Percentiles rank a stretch among this genome's conserved stretches.
Conservation (phyloP, 495 filamentous ascomycete species). For the Talaromyces thailandensis region DNA sequence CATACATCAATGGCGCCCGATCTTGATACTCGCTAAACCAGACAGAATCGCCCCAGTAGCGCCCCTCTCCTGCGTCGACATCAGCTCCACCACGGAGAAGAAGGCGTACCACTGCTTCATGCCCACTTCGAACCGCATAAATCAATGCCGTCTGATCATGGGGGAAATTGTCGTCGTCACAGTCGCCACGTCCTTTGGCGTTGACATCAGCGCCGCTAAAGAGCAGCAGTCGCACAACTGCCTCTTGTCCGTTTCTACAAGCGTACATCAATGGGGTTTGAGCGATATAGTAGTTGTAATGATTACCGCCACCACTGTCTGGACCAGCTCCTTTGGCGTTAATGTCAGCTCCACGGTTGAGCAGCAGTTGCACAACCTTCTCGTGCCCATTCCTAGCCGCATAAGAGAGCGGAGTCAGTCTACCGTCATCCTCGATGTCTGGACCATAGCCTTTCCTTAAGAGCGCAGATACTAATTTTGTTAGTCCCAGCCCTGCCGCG, state of each 20-base stretch:
- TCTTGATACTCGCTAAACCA: too few relatives aligned
- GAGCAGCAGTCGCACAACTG: background rate
- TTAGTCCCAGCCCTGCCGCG: too few relatives aligned
- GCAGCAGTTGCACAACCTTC: conserved; percentile 9
- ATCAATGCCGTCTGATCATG: too few relatives aligned
- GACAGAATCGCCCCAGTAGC: too few relatives aligned
- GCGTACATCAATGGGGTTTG: background rate
- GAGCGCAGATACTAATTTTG: too few relatives aligned
- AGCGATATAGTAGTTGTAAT: background rate
- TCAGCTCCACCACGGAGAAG: too few relatives aligned
- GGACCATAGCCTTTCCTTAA: background rate
- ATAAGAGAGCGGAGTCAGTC: background rate
- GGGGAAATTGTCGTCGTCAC: too few relatives aligned
- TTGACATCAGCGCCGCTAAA: background rate
- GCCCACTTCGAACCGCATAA: too few relatives aligned
- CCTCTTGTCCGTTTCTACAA: background rate
- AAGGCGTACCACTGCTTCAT: too few relatives aligned
- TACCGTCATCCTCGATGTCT: background rate
- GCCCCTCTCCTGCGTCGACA: too few relatives aligned
- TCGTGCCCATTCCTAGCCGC: background rate
- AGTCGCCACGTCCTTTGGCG: background rate
- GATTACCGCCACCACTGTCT: too few relatives aligned
- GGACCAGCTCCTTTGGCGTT: background rate
- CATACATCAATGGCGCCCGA: too few relatives aligned
- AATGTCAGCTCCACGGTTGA: conserved; percentile 12